phyloP scores from a whole-genome alignment of 371 early-diverging fungal species.

The Basidiobolus meristosporus region DNA sequence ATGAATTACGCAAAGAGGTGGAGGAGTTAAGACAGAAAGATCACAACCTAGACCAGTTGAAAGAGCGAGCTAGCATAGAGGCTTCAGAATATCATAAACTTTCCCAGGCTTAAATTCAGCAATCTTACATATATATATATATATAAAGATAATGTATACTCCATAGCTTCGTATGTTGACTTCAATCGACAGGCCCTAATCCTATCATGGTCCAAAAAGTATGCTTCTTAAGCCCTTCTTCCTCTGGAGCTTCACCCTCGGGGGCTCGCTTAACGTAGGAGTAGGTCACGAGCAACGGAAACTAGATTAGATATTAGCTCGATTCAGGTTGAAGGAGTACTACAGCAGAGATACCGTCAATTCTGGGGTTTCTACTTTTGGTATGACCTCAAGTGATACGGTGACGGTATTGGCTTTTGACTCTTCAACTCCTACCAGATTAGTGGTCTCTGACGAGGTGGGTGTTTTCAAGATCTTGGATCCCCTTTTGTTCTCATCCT shows the following conservation, averaged over 20 bases:
- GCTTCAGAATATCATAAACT: too few species aligned
- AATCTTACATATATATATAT: too few species aligned
- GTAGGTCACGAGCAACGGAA: slow-evolving; percentile 38
- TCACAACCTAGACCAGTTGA: too few species aligned
- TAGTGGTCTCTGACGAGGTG: slow-evolving; percentile 3
- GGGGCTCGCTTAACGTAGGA: slow-evolving; percentile 9
- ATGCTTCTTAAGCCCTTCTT: slow-evolving; percentile 3
- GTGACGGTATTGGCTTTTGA: slow-evolving; percentile 34
- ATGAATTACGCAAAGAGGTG: too few species aligned
- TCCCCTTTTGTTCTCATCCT: slow-evolving; percentile 14
- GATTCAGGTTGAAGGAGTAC: background rate
- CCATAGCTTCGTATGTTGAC: too few species aligned
- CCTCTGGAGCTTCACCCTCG: background rate
- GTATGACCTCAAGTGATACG: slow-evolving; percentile 31
- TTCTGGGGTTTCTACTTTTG: slow-evolving; percentile 15
- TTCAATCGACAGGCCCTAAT: too few species aligned
- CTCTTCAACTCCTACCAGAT: slow-evolving; percentile 22
- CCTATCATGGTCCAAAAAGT: too few species aligned
- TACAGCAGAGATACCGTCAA: slow-evolving; percentile 15
- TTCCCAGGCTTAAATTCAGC: too few species aligned
- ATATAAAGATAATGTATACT: too few species aligned
- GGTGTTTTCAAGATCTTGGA: slow-evolving; percentile 1
- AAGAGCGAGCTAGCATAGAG: too few species aligned
- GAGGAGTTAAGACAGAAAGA: too few species aligned
- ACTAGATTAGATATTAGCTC: slow-evolving; percentile 13